Conservation (phyloP, 140 eudicot genomes). For the Anethum foeniculum region DNA sequence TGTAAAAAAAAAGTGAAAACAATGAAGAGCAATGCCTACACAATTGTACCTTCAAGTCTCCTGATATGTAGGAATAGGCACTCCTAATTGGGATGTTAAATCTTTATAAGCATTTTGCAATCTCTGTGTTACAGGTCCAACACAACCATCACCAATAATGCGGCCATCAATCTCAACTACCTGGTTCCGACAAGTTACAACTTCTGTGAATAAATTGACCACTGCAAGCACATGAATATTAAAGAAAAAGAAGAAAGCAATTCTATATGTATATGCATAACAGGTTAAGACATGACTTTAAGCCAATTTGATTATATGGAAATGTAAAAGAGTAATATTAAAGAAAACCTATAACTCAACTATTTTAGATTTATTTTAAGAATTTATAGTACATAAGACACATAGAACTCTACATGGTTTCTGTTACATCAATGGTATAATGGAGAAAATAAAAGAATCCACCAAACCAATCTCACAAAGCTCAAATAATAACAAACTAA, state of each 20-base stretch:
- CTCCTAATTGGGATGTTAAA: slow-evolving; percentile 64
- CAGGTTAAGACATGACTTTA: not conserved
- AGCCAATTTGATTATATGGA: not conserved
- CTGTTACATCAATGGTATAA: not conserved
- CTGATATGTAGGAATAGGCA: slow-evolving; percentile 72
- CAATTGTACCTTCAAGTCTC: slow-evolving; percentile 17
- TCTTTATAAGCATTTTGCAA: slow-evolving; percentile 54
- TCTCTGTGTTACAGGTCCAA: slow-evolving; percentile 74
- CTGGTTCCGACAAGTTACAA: slow-evolving; percentile 30
- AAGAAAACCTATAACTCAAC: not conserved
- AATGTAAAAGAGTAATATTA: not conserved
- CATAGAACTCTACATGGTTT: not conserved
- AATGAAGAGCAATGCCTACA: not conserved
- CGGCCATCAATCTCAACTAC: slow-evolving; percentile 84
- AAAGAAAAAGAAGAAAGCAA: not conserved
- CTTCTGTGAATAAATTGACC: slow-evolving; percentile 5
- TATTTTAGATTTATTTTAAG: not conserved
- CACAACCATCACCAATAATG: slow-evolving; percentile 62
- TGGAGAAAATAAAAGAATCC: not conserved
- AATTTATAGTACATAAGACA: not conserved
- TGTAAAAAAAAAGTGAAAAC: no score
- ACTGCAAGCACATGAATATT: not conserved
- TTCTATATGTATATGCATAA: not conserved
- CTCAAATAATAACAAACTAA: slow-evolving; percentile 4
- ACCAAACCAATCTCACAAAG: not conserved